A percentile compares a stretch with the other conserved stretches of the same genome.
Evolutionary conservation across 805 yeast genomes (phyloP).

Genomic region (Metschnikowia henanensis): DNA sequence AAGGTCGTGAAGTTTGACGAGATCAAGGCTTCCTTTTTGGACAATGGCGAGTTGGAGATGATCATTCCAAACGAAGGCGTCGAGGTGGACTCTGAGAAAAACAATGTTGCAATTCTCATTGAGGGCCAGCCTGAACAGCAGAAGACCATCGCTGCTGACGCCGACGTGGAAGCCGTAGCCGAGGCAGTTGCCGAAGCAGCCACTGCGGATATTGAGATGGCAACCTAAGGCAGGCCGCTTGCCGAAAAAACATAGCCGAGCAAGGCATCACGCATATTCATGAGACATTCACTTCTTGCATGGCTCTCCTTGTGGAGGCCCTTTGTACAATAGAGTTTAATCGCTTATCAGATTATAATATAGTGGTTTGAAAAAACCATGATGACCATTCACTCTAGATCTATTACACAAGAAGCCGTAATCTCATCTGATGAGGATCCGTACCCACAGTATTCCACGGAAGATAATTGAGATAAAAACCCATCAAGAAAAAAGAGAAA

Average conservation of each 20-base stretch:
- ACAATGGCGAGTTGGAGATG: conserved; percentile 42
- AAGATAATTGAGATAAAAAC: background rate
- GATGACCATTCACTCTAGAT: conserved; percentile 12
- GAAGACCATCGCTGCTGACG: conserved; percentile 14
- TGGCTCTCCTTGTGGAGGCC: conserved; percentile 11
- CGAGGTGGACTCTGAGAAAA: conserved; percentile 19
- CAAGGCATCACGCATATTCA: conserved; percentile 7
- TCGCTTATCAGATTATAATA: conserved; percentile 13
- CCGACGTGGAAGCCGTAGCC: conserved; percentile 13
- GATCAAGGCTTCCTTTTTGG: conserved; percentile 38
- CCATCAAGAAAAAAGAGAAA: background rate
- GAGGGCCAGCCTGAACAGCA: conserved; percentile 19
- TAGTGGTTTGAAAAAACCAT: conserved; percentile 14
- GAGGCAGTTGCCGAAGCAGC: conserved; percentile 16
- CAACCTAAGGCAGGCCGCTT: conserved; percentile 10
- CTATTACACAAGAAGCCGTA: background rate
- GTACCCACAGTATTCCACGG: background rate
- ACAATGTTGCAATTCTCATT: conserved; percentile 28
- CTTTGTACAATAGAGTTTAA: conserved; percentile 18
- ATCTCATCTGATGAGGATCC: background rate
- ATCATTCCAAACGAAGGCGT: conserved; percentile 37
- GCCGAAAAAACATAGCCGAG: conserved; percentile 1
- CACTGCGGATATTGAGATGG: conserved; percentile 22
- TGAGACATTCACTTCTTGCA: conserved; percentile 13
- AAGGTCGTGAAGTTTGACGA: conserved; percentile 37